Evolutionary conservation across 768 basidiomycete genomes (phyloP).

Genomic region (Lactarius sanguifluus): DNA sequence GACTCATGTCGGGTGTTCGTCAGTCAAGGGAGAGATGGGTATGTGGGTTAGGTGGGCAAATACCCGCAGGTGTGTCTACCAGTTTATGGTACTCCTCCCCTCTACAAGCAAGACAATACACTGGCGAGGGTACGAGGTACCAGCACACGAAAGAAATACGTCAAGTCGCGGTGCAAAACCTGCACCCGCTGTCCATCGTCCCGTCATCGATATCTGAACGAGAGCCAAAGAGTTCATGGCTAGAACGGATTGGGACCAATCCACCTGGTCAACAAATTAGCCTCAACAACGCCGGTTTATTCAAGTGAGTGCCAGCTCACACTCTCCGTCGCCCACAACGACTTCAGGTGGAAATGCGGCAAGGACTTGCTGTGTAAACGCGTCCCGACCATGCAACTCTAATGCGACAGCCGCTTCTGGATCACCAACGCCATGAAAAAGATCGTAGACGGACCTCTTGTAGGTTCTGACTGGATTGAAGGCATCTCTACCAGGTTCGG

Average conservation of each 20-base stretch:
- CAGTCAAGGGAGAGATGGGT: neutral
- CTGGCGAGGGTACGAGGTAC: neutral
- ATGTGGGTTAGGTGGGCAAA: neutral
- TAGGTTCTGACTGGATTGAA: neutral
- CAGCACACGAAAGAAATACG: neutral
- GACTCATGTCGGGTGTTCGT: neutral
- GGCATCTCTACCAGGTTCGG: neutral
- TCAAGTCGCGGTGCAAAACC: neutral
- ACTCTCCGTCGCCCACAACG: neutral
- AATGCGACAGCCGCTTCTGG: neutral
- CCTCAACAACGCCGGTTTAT: neutral
- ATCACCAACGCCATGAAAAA: neutral
- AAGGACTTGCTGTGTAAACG: neutral
- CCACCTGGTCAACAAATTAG: constrained; percentile 1
- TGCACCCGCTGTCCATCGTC: neutral
- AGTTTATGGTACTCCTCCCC: neutral
- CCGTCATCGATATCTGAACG: neutral
- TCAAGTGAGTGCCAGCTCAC: neutral
- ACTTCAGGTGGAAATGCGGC: neutral
- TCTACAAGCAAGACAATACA: neutral
- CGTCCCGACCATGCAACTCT: neutral
- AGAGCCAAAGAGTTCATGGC: neutral
- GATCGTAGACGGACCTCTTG: neutral
- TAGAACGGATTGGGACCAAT: neutral
- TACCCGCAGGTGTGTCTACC: neutral